Evolutionary conservation across 495 filamentous ascomycete genomes (phyloP).

Genomic region (Annulohypoxylon bovei): DNA sequence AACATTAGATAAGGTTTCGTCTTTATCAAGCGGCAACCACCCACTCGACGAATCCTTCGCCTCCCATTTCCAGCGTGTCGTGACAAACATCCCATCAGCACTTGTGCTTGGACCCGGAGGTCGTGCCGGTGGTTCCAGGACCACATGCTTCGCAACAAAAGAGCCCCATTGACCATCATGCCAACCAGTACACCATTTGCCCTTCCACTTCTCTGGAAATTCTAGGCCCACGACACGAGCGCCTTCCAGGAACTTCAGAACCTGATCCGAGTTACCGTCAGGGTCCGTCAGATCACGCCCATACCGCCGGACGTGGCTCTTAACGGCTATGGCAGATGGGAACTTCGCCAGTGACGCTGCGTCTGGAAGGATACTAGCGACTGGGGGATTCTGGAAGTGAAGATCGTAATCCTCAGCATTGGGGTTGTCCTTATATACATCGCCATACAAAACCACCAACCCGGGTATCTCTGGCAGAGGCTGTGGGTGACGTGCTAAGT

Average conservation of each 20-base stretch:
- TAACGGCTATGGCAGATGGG: constrained; percentile 46
- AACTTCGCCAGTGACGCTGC: constrained; percentile 40
- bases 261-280: constrained; percentile 47
- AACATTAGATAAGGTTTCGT: constrained; percentile 54
- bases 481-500: constrained; percentile 50
- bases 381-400: constrained; percentile 50
- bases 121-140: constrained; percentile 46
- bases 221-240: constrained; percentile 55
- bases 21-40: constrained; percentile 57
- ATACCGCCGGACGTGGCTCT: constrained; percentile 48
- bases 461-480: constrained; percentile 52
- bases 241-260: constrained; percentile 56
- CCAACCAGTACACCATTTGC: constrained; percentile 57
- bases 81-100: constrained; percentile 47
- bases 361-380: constrained; percentile 47
- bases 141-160: constrained; percentile 53
- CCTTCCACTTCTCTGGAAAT: constrained; percentile 57
- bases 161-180: constrained; percentile 57
- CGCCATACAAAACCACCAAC: constrained; percentile 51
- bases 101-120: constrained; percentile 8
- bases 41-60: constrained; percentile 17
- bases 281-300: constrained; percentile 48
- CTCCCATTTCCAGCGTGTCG: constrained; percentile 58
- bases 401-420: constrained; percentile 52
- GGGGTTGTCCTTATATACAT: constrained; percentile 29